Base-by-base conservation (phyloP, 768 basidiomycete species). In the Xerocomellus intermedius region DNA sequence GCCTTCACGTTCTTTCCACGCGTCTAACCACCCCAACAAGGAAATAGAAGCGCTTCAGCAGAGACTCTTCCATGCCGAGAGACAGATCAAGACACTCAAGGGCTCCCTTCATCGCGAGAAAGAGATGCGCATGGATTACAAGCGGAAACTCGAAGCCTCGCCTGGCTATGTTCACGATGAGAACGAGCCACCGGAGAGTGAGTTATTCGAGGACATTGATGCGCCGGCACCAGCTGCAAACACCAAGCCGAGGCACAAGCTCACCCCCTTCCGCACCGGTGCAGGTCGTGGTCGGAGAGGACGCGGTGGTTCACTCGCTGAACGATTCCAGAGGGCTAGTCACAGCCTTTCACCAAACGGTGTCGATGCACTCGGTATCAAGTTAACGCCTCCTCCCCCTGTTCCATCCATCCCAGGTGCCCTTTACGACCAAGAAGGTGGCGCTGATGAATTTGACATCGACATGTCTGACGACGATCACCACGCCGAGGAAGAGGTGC, bases 11-110 rank as follows among this genome's bases (percentile, higher is more conserved):
- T 78, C 84, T 3, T 87, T 89, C 78, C 75, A 88, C 47, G 80
- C 86, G 16, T 78, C 85, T 9, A 89, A 84, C 64, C 89, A 87
- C 62, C 89, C 87, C 9, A 84, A 75, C 67, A 88, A 86, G 65
- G 91, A 93, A 69, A 83, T 92, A 38, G 91, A 94, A 63, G 82
- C 85, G 1, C 74, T 94, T 14, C 86, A 91, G 56, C 87, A 92
- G 64, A 79, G 86, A 26, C 77, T 94, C 35, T 87, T 90, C 12
- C 91, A 94, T 69, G 89, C 93, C 5, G 91, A 94, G 69, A 77
- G 92, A 56, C 91, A 92, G 64, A 86, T 94, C 64, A 81, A 77
- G 57, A 92, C 91, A 16, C 81, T 94, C 56, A 89, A 91, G 64
- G 82, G 86, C 45, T 85, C 86, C 1, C 69, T 94, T 49, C 83